Evolutionary conservation across 192 early-diverging fungal species (phyloP).

Genomic region (Mortierella alpina): DNA sequence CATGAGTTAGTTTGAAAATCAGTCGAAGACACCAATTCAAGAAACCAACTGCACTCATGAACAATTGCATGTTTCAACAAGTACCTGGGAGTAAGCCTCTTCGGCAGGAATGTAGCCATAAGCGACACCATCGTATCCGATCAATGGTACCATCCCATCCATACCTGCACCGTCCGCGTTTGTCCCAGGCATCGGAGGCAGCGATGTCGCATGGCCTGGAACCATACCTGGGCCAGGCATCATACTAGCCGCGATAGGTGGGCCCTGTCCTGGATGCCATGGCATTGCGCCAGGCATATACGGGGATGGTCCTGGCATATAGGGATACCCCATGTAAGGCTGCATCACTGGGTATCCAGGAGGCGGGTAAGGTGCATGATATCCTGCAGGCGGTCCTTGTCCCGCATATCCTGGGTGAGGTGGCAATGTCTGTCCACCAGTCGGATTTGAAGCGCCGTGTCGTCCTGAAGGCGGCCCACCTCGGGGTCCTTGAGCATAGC

Average conservation of each 20-base stretch:
- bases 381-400: constrained; percentile 23
- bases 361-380: constrained; percentile 22
- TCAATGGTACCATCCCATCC: constrained; percentile 41
- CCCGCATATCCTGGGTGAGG: constrained; percentile 23
- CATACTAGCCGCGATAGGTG: constrained; percentile 18
- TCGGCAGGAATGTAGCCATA: constrained; percentile 42
- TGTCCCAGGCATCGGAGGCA: neutral
- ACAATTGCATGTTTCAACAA: neutral
- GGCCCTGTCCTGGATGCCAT: constrained; percentile 40
- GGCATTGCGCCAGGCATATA: constrained; percentile 33
- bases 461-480: constrained; percentile 5
- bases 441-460: constrained; percentile 4
- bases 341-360: constrained; percentile 44
- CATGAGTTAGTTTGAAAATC: no score
- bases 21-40: neutral
- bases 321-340: constrained; percentile 40
- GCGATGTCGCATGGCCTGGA: constrained; percentile 15
- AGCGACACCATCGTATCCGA: constrained; percentile 36
- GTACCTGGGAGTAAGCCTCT: constrained; percentile 43
- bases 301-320: constrained; percentile 21
- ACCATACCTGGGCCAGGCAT: constrained; percentile 25
- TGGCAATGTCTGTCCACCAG: constrained; percentile 1
- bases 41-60: neutral
- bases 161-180: constrained; percentile 6
- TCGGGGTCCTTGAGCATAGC: neutral